phyloP scores from a whole-genome alignment of 2,329 filamentous ascomycete species.

The Blastomyces gilchristii region DNA sequence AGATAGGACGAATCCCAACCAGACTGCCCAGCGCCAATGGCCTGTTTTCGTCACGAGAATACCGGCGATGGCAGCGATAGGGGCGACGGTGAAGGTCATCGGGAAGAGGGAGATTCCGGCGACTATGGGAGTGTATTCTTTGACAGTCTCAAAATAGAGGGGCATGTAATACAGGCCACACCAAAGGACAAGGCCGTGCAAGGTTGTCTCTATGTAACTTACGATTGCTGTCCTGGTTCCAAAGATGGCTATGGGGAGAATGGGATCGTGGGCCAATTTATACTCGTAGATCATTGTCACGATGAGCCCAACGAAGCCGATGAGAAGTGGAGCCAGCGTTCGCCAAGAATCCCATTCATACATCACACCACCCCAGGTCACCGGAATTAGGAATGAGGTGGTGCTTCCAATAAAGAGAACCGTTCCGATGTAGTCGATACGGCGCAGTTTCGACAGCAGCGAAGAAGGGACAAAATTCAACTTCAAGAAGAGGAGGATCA shows the following conservation, averaged over 20 bases:
- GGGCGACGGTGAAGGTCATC: constrained; percentile 53
- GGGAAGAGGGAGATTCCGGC: constrained; percentile 50
- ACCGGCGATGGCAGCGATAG: constrained; percentile 45
- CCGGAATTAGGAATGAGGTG: constrained; percentile 50
- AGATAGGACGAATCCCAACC: constrained; percentile 51
- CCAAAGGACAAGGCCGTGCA: constrained; percentile 46
- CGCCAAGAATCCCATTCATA: constrained; percentile 55
- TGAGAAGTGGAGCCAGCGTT: constrained; percentile 50
- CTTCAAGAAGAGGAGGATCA: constrained; percentile 46
- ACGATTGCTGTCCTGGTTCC: constrained; percentile 39
- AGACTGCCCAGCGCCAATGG: constrained; percentile 51
- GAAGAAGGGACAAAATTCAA: constrained; percentile 40
- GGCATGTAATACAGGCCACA: constrained; percentile 47
- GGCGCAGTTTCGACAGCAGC: constrained; percentile 40
- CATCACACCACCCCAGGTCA: constrained; percentile 57
- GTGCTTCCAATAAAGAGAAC: constrained; percentile 50
- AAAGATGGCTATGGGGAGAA: constrained; percentile 39
- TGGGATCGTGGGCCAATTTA: constrained; percentile 41
- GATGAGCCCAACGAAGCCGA: constrained; percentile 45
- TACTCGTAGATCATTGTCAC: constrained; percentile 48
- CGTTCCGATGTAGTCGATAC: constrained; percentile 55
- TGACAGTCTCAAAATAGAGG: constrained; percentile 36
- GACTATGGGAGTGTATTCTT: constrained; percentile 44
- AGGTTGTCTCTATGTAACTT: constrained; percentile 43
- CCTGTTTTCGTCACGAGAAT: constrained; percentile 44